Evolutionary conservation across 2,329 filamentous ascomycete genomes (phyloP).

Genomic region (Fusarium tricinctum): DNA sequence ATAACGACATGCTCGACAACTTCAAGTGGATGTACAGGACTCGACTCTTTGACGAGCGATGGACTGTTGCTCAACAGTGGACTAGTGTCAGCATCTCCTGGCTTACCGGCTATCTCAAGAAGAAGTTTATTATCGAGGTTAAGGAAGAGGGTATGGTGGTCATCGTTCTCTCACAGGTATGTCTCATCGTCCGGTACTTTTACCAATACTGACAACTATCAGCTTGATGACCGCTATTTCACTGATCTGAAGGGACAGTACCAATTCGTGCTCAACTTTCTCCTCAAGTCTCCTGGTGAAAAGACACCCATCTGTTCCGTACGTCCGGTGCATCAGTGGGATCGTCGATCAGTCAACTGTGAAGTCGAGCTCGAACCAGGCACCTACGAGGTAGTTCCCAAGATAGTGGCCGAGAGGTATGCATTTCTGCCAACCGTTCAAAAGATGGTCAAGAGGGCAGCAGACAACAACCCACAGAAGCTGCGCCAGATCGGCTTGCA

Average conservation of each 20-base stretch:
- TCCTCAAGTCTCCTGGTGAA: constrained; percentile 51
- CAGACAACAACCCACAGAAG: constrained; percentile 70
- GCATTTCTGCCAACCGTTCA: constrained; percentile 65
- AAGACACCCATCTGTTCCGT: constrained; percentile 44
- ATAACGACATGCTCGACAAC: constrained; percentile 60
- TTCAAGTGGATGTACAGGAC: constrained; percentile 62
- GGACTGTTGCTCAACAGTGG: constrained; percentile 63
- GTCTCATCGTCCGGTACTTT: background rate
- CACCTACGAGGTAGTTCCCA: constrained; percentile 76
- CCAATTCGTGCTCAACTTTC: constrained; percentile 59
- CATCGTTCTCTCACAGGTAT: constrained; percentile 59
- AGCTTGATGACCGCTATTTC: constrained; percentile 64
- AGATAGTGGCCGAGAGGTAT: constrained; percentile 70
- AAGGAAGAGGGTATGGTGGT: constrained; percentile 59
- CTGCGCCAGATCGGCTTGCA: constrained; percentile 70
- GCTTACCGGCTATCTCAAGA: constrained; percentile 61
- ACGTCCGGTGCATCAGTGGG: constrained; percentile 48
- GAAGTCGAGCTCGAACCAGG: constrained; percentile 79
- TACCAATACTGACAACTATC: constrained; percentile 19
- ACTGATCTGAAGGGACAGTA: constrained; percentile 62
- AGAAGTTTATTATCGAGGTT: constrained; percentile 60
- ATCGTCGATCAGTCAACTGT: constrained; percentile 76
- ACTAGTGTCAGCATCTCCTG: constrained; percentile 59
- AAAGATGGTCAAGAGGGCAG: constrained; percentile 67
- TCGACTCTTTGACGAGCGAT: constrained; percentile 61